Evolutionary conservation across 2,329 filamentous ascomycete genomes (phyloP), one percentile per base, ranked within the genome.

Genomic region (Setomelanomma holmii): DNA sequence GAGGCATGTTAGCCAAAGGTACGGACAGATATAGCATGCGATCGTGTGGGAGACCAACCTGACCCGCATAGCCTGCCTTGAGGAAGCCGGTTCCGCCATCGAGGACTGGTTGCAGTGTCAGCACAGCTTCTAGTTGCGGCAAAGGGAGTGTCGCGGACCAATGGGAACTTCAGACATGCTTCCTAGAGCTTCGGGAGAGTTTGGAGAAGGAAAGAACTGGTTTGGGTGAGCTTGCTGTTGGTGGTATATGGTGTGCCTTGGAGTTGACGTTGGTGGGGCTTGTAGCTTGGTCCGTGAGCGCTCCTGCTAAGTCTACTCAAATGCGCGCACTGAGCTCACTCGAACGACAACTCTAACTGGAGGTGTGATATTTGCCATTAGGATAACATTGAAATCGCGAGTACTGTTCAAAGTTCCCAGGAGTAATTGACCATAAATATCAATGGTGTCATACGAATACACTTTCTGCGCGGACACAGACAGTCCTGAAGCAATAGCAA

Each of bases 41-140:
- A 20, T 30, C 24, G 45, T 30, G 36, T 22, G 24, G 41, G 34
- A 27, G 55, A 71, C 80, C 66, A 79, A 89, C 87, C 81, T 89
- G 93, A 72, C 89, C 95, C 73, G 95, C 95, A 82, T 98, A 99
- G 78, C 95, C 95, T 80, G 96, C 95, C 82, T 99, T 99, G 79
- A 99, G 89, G 85, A 99, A 99, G 79, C 95, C 95, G 75, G 95
- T 99, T 79, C 95, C 95, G 85, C 95, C 95, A 84, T 99, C 95
- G 85, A 99, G 93, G 76, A 99, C 95, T 98, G 75, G 49, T 53
- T 50, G 49, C 35, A 56, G 57, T 24, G 69, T 75, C 61, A 75
- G 72, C 67, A 63, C 41, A 48, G 61, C 54, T 57, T 39, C 8
- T 12, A 54, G 36, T 11, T 7, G 20, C 30, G 43, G 24, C 21